Evolutionary conservation across 1,284 basidiomycete species (phyloP).

Genomic region (Tremellales sp.): DNA sequence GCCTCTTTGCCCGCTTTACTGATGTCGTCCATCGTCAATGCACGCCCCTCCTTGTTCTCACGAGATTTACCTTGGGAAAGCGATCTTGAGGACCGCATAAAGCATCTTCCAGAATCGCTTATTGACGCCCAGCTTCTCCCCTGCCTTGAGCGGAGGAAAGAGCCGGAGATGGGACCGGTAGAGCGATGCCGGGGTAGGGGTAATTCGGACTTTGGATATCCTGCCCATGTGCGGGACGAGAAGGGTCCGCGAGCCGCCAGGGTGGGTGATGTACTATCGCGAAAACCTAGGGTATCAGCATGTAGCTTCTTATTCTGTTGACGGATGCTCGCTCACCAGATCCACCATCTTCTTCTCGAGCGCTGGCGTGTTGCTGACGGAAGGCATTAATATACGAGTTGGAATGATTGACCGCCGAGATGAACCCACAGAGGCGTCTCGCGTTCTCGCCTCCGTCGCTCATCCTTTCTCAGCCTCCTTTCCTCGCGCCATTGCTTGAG

Average conservation of each 20-base stretch:
- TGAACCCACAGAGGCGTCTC: constrained; percentile 44
- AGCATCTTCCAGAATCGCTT: constrained; percentile 75
- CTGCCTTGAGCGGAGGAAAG: constrained; percentile 35
- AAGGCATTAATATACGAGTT: constrained; percentile 1
- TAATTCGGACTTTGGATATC: constrained; percentile 58
- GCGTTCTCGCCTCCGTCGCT: constrained; percentile 30
- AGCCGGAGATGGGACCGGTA: constrained; percentile 32
- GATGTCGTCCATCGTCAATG: not conserved
- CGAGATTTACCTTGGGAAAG: constrained; percentile 56
- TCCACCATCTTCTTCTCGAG: constrained; percentile 49
- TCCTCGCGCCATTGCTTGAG: constrained; percentile 31
- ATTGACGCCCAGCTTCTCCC: constrained; percentile 68
- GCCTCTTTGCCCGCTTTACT: constrained; percentile 70
- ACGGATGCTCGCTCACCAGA: constrained; percentile 35
- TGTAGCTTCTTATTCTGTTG: not conserved
- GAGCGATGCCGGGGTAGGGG: constrained; percentile 29
- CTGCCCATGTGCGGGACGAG: constrained; percentile 63
- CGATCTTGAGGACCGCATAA: constrained; percentile 67
- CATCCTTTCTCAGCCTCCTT: constrained; percentile 20
- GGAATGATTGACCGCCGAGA: not conserved
- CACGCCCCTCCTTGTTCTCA: not conserved
- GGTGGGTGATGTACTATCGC: constrained; percentile 46
- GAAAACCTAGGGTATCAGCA: not conserved
- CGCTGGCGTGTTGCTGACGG: constrained; percentile 43
- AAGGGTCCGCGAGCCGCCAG: constrained; percentile 59